Conservation (phyloP, 345 rosid species). For the Cardamine resedifolia region DNA sequence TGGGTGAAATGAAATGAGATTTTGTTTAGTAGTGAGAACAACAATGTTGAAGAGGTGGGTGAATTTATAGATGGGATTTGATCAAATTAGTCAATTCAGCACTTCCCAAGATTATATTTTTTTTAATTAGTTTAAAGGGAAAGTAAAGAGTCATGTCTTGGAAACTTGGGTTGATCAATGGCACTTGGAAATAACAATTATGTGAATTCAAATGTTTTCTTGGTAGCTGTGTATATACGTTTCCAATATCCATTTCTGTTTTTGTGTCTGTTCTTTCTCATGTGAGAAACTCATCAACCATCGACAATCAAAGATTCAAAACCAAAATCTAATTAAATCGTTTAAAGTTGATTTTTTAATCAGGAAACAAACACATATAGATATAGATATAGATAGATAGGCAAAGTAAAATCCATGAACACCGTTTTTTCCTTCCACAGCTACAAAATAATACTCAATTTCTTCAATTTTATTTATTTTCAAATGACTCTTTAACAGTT, state of each 20-base stretch:
- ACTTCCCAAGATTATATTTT: neutral
- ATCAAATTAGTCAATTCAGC: neutral
- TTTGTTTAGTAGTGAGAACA: neutral
- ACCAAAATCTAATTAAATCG: too few species aligned
- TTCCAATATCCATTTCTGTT: too few species aligned
- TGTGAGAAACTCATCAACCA: too few species aligned
- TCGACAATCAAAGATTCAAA: too few species aligned
- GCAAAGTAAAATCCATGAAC: too few species aligned
- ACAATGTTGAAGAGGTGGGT: neutral
- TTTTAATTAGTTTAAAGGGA: neutral
- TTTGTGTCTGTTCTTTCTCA: too few species aligned
- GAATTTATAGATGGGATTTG: slow-evolving; percentile 8
- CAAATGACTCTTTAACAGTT: neutral
- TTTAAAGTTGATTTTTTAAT: too few species aligned
- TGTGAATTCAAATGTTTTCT: too few species aligned
- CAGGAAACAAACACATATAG: too few species aligned
- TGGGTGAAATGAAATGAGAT: neutral
- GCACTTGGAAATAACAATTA: neutral
- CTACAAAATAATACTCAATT: neutral
- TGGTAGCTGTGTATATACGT: too few species aligned
- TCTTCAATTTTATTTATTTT: neutral
- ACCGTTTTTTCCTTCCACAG: neutral
- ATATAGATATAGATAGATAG: too few species aligned
- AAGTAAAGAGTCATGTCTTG: slow-evolving; percentile 11
- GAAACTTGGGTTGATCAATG: slow-evolving; percentile 11